These are phyloP conservation scores for Papiliotrema laurentii DNA, from an alignment of 1,284 basidiomycete species.

Conservation along the genomic window DNA sequence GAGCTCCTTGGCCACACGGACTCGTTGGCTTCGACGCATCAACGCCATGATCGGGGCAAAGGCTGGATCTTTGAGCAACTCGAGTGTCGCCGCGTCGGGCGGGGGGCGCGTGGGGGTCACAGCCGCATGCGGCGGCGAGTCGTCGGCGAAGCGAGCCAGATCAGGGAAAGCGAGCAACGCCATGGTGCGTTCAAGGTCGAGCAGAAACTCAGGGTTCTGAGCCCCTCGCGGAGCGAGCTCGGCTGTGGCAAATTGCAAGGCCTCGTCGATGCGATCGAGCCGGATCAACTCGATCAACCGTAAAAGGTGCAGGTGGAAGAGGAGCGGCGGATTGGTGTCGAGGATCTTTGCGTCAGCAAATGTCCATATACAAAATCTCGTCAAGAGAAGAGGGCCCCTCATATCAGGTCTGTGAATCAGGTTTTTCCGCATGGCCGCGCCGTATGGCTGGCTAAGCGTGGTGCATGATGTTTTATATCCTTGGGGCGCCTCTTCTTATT, in stretches of 20 bases:
- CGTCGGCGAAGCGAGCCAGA: conserved; percentile 48
- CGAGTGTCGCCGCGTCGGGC: conserved; percentile 21
- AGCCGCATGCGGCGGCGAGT: conserved; percentile 8
- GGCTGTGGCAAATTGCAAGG: conserved; percentile 83
- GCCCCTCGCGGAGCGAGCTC: conserved; percentile 93
- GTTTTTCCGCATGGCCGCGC: conserved; percentile 48
- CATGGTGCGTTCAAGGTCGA: conserved; percentile 92
- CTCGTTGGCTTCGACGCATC: conserved; percentile 76
- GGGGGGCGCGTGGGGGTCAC: conserved; percentile 6
- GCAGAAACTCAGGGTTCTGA: conserved; percentile 87
- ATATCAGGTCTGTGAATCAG: conserved; percentile 50
- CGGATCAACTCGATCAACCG: conserved; percentile 93
- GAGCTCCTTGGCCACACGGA: conserved; percentile 84
- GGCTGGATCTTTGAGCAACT: conserved; percentile 32
- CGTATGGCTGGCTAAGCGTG: conserved; percentile 74
- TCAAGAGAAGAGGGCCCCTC: conserved; percentile 33
- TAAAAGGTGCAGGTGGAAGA: conserved; percentile 91
- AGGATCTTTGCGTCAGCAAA: conserved; percentile 64
- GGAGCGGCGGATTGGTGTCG: conserved; percentile 78
- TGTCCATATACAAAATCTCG: conserved; percentile 1
- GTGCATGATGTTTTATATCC: conserved; percentile 96
- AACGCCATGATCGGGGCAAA: conserved; percentile 51
- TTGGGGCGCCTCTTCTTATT: conserved; percentile 42
- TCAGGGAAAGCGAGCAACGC: conserved; percentile 80
- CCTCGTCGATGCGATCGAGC: conserved; percentile 69